Evolutionary conservation across 2,329 filamentous ascomycete species (phyloP).

Genomic region (Cryphonectria nitschkei): DNA sequence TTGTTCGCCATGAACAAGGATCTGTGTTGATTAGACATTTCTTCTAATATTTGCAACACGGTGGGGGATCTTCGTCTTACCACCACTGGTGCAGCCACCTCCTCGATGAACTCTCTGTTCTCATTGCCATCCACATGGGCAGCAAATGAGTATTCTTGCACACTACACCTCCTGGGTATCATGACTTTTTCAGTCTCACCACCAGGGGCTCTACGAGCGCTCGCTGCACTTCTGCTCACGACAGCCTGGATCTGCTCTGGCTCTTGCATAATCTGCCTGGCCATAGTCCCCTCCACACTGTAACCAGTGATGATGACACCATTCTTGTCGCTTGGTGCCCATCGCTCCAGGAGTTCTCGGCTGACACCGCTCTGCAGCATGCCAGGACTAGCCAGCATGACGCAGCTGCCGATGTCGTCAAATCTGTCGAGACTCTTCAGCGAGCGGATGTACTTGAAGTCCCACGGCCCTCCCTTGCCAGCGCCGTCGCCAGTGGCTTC

Average conservation of each 20-base stretch:
- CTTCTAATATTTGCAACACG: no score
- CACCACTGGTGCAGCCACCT: slow-evolving; percentile 88
- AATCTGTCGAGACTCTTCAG: slow-evolving; percentile 93
- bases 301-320: slow-evolving; percentile 99
- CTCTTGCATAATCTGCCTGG: slow-evolving; percentile 91
- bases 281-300: slow-evolving; percentile 98
- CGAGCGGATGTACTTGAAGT: slow-evolving; percentile 92
- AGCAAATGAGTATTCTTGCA: slow-evolving; percentile 93
- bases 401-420: slow-evolving; percentile 91
- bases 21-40: slow-evolving; percentile 52
- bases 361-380: slow-evolving; percentile 98
- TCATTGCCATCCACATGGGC: slow-evolving; percentile 96
- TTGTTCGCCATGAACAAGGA: slow-evolving; percentile 94
- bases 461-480: slow-evolving; percentile 87
- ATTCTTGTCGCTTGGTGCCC: slow-evolving; percentile 95
- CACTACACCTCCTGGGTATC: slow-evolving; percentile 89
- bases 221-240: slow-evolving; percentile 75
- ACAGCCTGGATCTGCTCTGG: slow-evolving; percentile 94
- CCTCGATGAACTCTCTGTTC: slow-evolving; percentile 95
- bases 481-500: slow-evolving; percentile 76
- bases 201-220: slow-evolving; percentile 64
- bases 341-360: slow-evolving; percentile 87
- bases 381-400: slow-evolving; percentile 96
- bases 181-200: slow-evolving; percentile 83
- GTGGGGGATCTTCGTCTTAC: slow-evolving; percentile 57